phyloP scores from a whole-genome alignment of 169 alveolate genomes.

The Perkinsus chesapeaki region DNA sequence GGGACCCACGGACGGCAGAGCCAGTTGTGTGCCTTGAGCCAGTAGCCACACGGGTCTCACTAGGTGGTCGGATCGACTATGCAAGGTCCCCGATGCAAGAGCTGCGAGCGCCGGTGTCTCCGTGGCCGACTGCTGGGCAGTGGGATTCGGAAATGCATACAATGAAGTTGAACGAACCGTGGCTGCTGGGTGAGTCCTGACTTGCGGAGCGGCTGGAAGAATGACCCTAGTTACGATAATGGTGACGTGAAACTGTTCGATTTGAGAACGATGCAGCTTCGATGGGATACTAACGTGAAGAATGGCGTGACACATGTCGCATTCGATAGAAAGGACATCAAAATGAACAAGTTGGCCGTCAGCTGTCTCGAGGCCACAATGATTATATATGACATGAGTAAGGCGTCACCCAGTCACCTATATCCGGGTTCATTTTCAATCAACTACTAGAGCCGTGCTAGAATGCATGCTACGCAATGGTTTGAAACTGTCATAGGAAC shows the following conservation, averaged over 20 bases:
- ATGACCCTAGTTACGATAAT: constrained; percentile 62
- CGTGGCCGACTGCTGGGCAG: constrained; percentile 89
- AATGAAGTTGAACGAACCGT: constrained; percentile 71
- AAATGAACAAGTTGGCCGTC: constrained; percentile 78
- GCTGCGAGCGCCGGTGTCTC: constrained; percentile 47
- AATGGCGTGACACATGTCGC: constrained; percentile 80
- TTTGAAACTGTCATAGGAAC: constrained; percentile 18
- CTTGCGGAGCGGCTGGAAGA: constrained; percentile 48
- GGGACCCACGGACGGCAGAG: constrained; percentile 70
- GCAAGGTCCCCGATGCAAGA: neutral
- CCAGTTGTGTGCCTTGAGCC: constrained; percentile 80
- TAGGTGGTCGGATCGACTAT: neutral
- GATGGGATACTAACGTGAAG: constrained; percentile 78
- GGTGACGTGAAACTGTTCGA: constrained; percentile 88
- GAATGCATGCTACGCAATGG: no score
- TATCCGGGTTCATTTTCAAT: no score
- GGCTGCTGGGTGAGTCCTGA: constrained; percentile 20
- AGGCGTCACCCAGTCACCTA: neutral
- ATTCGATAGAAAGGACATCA: constrained; percentile 76
- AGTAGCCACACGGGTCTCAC: constrained; percentile 26
- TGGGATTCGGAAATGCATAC: constrained; percentile 75
- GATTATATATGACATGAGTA: constrained; percentile 78
- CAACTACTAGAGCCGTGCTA: no score
- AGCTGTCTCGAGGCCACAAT: constrained; percentile 80
- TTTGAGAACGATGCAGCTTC: constrained; percentile 54